phyloP scores from a whole-genome alignment of 2,329 filamentous ascomycete genomes.

The Ilyonectria mors-panacis region DNA sequence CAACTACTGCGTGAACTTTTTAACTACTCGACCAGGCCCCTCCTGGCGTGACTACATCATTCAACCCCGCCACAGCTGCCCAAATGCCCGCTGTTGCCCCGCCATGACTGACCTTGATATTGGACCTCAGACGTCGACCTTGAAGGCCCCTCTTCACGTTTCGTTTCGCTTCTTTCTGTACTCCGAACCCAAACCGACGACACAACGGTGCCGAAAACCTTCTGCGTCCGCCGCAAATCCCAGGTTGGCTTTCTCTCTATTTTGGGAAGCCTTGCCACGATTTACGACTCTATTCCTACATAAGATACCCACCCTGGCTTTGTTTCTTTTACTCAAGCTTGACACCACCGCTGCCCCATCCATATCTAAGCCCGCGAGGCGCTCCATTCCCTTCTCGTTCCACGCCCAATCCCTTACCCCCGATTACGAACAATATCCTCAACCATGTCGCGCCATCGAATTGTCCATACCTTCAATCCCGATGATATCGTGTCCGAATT shows the following conservation, averaged over 20 bases:
- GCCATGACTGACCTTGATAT: conserved; percentile 39
- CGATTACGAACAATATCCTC: conserved; percentile 5
- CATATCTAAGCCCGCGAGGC: conserved; percentile 1
- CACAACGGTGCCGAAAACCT: conserved; percentile 3
- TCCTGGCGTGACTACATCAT: conserved; percentile 43
- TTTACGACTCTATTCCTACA: neutral
- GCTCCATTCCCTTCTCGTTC: neutral
- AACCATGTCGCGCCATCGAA: conserved; percentile 47
- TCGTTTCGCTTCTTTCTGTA: neutral
- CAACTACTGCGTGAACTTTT: conserved; percentile 14
- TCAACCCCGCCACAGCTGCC: conserved; percentile 44
- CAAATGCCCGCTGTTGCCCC: conserved; percentile 36
- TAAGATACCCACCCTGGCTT: conserved; percentile 16
- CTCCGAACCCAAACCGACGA: neutral
- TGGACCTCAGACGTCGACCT: conserved; percentile 18
- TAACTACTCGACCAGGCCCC: conserved; percentile 2
- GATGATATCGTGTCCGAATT: conserved; percentile 65
- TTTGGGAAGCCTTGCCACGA: neutral
- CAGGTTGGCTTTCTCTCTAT: neutral
- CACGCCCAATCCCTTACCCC: neutral
- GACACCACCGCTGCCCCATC: conserved; percentile 5
- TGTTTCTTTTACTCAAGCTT: neutral
- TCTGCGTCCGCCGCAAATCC: neutral
- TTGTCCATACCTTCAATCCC: conserved; percentile 62
- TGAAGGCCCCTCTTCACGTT: conserved; percentile 1